A percentile compares a stretch with the other conserved stretches of the same genome.
phyloP scores from a whole-genome alignment of 352 stramenopile species.

The Globisporangium viniferum region DNA sequence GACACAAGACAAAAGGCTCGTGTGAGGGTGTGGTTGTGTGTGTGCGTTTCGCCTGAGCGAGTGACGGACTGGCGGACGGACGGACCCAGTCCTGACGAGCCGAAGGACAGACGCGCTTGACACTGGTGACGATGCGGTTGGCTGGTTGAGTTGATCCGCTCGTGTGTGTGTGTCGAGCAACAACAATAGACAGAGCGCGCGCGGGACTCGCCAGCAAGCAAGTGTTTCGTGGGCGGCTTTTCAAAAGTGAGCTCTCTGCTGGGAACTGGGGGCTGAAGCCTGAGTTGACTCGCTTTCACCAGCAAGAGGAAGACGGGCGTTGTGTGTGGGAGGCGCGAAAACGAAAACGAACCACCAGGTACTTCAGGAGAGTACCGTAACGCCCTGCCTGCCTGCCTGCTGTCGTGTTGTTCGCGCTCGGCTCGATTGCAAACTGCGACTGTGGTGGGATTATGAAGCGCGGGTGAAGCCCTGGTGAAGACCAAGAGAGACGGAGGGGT shows the following conservation, averaged over 20 bases:
- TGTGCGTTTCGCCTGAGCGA: background rate
- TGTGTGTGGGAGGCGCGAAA: background rate
- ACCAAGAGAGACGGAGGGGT: background rate
- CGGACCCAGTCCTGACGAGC: background rate
- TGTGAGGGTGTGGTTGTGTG: background rate
- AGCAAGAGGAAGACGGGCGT: background rate
- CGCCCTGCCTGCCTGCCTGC: background rate
- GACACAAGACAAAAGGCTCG: no score
- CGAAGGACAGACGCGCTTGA: background rate
- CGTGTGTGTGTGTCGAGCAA: background rate
- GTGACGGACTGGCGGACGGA: background rate
- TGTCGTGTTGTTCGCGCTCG: background rate
- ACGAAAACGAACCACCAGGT: background rate
- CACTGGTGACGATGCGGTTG: no score
- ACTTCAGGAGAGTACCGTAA: background rate
- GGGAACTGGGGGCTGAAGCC: background rate
- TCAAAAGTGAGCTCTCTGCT: slow-evolving; percentile 8
- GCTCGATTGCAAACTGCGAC: background rate
- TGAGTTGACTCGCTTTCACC: slow-evolving; percentile 1
- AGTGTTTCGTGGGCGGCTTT: slow-evolving; percentile 11
- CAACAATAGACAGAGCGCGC: background rate
- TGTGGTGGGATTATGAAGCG: no score
- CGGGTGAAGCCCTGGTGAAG: background rate
- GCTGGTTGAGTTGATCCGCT: no score
- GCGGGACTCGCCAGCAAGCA: background rate